Base-by-base conservation (phyloP, 225 moss, liverwort and hornwort genomes). In the Lunularia cruciata region DNA sequence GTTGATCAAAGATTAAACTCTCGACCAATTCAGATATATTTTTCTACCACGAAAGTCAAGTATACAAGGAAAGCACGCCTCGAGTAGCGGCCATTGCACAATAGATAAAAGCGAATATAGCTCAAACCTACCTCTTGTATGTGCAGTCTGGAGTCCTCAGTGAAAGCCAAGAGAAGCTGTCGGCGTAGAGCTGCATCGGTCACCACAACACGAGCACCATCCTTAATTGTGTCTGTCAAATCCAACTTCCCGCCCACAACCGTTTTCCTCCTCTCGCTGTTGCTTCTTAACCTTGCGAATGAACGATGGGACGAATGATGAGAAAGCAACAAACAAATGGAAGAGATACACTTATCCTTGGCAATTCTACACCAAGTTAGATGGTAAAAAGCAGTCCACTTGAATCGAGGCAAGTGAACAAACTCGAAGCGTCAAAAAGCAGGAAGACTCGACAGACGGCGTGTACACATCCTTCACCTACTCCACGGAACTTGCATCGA, bases 171-270 rank as follows among this genome's bases (percentile, higher is more conserved):
- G 27, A 98, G 78, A 64, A 98, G 83, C 73, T 98, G 90, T 57
- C 79, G 93, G 20, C 98, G 87, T 31, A 98, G 68, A 60, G 74
- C 73, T 15, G 84, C 89, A 56, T 98, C 98, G 25, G 79, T 68
- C 25, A 63, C 87, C 45, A 98, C 85, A 13, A 93, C 90, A 71
- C 91, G 83, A 1, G 93, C 98, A 43, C 98, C 98, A 63, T 98
- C 98, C 77, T 88, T 92, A 65, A 98, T 98, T 23, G 98, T 98
- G 49, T 89, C 93, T 30, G 98, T 91, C 65, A 98, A 78, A 70
- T 98, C 98, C 58, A 98, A 73, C 79, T 86, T 93, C 49, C 93
- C 93, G 68, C 89, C 91, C 6, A 72, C 83, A 57, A 75, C 71
- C 42, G 69, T 75, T 57, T 42, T 64, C 38, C 69, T 60, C 53